Conservation (phyloP, 805 yeast genomes). For the Ogataea neopini region DNA sequence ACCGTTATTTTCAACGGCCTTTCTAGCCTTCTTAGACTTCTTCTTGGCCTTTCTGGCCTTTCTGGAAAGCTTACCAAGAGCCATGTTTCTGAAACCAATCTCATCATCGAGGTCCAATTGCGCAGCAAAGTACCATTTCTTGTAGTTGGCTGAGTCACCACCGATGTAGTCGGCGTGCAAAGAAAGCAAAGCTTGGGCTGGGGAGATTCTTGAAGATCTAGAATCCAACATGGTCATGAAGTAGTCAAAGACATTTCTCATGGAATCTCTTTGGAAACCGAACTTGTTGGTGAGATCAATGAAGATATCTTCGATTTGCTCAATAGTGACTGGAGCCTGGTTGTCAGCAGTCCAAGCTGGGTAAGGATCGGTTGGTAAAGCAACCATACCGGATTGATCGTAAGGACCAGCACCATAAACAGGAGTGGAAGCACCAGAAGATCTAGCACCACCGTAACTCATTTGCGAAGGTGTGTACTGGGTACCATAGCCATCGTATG, state of each 20-base stretch:
- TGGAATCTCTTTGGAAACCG: conserved; percentile 90
- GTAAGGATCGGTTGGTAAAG: conserved; percentile 87
- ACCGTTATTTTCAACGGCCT: conserved; percentile 66
- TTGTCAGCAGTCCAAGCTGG: conserved; percentile 99
- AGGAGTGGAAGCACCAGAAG: conserved; percentile 95
- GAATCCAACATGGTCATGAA: conserved; percentile 84
- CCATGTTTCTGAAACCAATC: conserved; percentile 81
- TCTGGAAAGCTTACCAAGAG: conserved; percentile 70
- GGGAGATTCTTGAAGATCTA: conserved; percentile 85
- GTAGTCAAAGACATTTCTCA: conserved; percentile 89
- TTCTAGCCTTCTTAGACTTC: conserved; percentile 74
- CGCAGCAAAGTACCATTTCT: conserved; percentile 87
- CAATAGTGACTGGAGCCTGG: conserved; percentile 80
- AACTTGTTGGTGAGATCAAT: conserved; percentile 80
- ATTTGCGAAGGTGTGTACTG: conserved; percentile 75
- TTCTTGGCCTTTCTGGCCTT: conserved; percentile 81
- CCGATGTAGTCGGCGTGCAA: conserved; percentile 88
- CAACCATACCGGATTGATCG: conserved; percentile 50
- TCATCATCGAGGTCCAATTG: conserved; percentile 85
- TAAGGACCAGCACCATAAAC: conserved; percentile 47
- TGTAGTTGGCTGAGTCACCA: conserved; percentile 82
- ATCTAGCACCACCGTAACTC: conserved; percentile 83
- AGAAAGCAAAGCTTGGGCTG: conserved; percentile 80
- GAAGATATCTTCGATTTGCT: conserved; percentile 84
- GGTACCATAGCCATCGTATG: conserved; percentile 61